Base-by-base conservation (phyloP, 805 yeast species). In the Lipomyces sp. region DNA sequence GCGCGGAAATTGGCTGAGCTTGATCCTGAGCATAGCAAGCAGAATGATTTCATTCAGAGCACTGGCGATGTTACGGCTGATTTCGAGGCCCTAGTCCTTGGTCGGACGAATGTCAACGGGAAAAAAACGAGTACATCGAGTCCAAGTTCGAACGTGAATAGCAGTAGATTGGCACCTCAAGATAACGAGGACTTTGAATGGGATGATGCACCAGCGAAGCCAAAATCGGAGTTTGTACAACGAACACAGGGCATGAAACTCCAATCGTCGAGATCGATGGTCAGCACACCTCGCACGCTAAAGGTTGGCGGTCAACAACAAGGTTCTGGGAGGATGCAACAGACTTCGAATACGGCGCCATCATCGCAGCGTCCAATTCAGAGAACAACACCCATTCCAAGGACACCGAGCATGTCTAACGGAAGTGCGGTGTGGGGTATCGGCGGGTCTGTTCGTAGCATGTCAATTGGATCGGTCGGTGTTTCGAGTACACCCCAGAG, bases 1-100 rank as follows among this genome's bases (percentile, higher is more conserved):
- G 61, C 77, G 45, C 73, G 75, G 42, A 79, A 76, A 61, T 72
- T 83, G 2, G 60, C 50, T 4, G 70, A 63, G 34, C 30, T 63
- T 55, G 59, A 64, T 60, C 64, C 63, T 13, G 59, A 64, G 2
- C 53, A 56, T 8, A 50, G 58, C 11, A 24, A 33, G 10, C 30
- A 10, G 11, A 39, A 15, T 13, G 6, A 30, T 15, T 24, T 10
- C 1, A 11, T 65, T 24, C 63, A 55, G 29, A 59, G 60, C 54
- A 60, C 69, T 5, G 69, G 69, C 10, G 64, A 64, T 30, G 65
- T 56, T 4, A 65, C 57, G 32, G 69, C 64, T n/a, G 71, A 68
- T 50, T 68, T 68, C 53, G 71, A 68, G 39, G 66, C 71, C 24
- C 63, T 68, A 7, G 69, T 68, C n/a, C 62, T 66, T 8, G 71